Base-by-base conservation (phyloP, 2,329 filamentous ascomycete species). In the Mycosphaerella arachidis region DNA sequence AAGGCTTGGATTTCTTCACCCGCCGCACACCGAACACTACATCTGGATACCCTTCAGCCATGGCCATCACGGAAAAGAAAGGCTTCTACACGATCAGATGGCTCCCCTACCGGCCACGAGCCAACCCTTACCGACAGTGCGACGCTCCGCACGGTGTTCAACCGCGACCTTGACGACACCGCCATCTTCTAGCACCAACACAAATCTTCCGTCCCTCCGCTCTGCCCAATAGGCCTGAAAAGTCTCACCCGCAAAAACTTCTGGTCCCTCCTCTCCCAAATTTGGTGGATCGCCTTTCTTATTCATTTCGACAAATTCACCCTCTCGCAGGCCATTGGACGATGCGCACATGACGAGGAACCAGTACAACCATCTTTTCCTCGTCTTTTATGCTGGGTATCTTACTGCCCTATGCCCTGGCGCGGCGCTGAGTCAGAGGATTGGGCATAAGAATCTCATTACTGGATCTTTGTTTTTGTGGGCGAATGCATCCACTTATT, bases 361-460 rank as follows among this genome's bases (percentile, higher is more conserved):
- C 54, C 16, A 56, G 45, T 56, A 33, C 54, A 56, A 56, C 29
- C 20, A 48, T 45, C 35, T 56, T 29, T 56, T 56, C 30, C 40
- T 56, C 2, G n/a, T 56, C 6, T 56, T 56, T 43, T 56, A 56
- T 31, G 45, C 43, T 48, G 54, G 54, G 10, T 56, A 56, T 13
- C 27, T 56, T n/a, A n/a, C 50, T 18, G 54, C 54, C 10, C 54
- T 56, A 5, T 56, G 54, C 40, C 54, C 54, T 5, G 54, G 54
- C 10, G 46, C 46, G 20, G 46, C 46, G 18, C n/a, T 58, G 6
- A 50, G 48, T 29, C 56, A 58, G 56, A 33, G 45, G 18, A 30
- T 58, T n/a, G 56, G 56, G 20, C 56, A 58, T 37, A 58, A 58
- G 48, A 43, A 53, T 33, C 53, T 58, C 33, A 58, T 58, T 30